Conservation (phyloP, 2,329 filamentous ascomycete genomes). For the Cladosporium cucumerinum region DNA sequence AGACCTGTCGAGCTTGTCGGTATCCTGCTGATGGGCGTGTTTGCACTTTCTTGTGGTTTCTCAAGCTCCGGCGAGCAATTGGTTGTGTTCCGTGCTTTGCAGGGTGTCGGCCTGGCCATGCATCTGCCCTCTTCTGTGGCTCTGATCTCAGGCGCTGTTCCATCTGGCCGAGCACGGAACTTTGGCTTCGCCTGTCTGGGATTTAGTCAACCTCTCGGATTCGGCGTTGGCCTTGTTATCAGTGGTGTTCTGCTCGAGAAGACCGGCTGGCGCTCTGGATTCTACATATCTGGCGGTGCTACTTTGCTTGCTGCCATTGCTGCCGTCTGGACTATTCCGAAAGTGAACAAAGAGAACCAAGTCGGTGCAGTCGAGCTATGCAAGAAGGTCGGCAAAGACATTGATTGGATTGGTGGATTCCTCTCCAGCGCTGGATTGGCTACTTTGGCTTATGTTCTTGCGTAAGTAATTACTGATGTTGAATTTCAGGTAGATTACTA, state of each 20-base stretch:
- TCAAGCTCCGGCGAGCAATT: conserved; percentile 26
- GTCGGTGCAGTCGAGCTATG: conserved; percentile 20
- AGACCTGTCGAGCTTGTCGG: conserved; percentile 47
- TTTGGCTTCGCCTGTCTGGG: conserved; percentile 52
- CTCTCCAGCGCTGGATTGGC: conserved; percentile 48
- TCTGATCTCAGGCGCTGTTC: conserved; percentile 45
- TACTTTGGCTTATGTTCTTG: conserved; percentile 52
- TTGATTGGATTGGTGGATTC: conserved; percentile 53
- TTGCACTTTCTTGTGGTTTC: conserved; percentile 46
- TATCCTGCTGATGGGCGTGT: conserved; percentile 43
- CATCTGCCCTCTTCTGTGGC: conserved; percentile 47
- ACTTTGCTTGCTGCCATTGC: conserved; percentile 43
- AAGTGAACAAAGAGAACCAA: conserved; percentile 16
- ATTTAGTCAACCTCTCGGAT: conserved; percentile 51
- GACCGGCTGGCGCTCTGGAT: conserved; percentile 53
- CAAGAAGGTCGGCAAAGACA: conserved; percentile 38
- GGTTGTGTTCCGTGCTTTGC: conserved; percentile 28
- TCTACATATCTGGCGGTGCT: conserved; percentile 43
- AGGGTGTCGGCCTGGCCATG: conserved; percentile 30
- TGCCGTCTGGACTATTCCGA: conserved; percentile 39
- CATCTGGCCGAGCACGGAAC: conserved; percentile 49
- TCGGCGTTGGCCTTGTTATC: conserved; percentile 50
- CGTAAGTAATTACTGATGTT: conserved; percentile 22
- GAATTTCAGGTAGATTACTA: neutral
- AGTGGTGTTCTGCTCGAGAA: conserved; percentile 49